Base-by-base conservation (phyloP, 352 stramenopile genomes). In the Globisporangium radiosum region DNA sequence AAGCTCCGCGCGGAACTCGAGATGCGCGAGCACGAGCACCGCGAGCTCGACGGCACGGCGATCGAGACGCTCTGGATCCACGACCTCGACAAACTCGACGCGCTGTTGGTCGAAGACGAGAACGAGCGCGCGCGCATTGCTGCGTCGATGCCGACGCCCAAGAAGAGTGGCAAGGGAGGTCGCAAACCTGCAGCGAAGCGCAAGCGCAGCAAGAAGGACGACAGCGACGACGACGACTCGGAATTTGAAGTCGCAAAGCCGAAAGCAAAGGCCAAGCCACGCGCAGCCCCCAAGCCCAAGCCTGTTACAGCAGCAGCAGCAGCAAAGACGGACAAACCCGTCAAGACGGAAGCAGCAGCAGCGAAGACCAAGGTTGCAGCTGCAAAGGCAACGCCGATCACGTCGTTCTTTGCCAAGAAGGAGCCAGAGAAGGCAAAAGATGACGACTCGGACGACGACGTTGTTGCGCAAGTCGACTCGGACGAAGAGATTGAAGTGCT, bases 51-150 rank as follows among this genome's bases (percentile, higher is more conserved):
- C 58, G 72, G 73, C 6, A 96, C 73, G 56, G 72, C 84, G n/a
- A 72, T 96, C 19, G 76, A 97, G 58, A 71, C 97, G 59, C 70
- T 99, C 40, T 99, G 95, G 94, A 71, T 94, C 47, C 69, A 73
- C 9, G 96, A 99, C 75, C 72, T 99, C 54, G 91, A 99, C 53
- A 82, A 75, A 14, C 72, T 97, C 6, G 87, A 96, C 38, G 68
- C 71, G 39, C 70, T 88, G 33, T 63, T 97, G 8, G 58, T 68
- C 19, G 82, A 92, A 36, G 78, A 84, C 2, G 83, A 96, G 39
- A 68, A 72, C 37, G 68, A 84, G 36, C 76, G 82, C 4, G 72
- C 80, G 33, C 65, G 64, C 37, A 65, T 88, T 48, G 65, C 85
- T 40, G 68, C 80, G 14, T 81, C 85, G 17, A 80, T 75, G 0